Evolutionary conservation across 2,329 filamentous ascomycete genomes (phyloP), one percentile per base, ranked within the genome.

Genomic region (Ophiostoma piceae): DNA sequence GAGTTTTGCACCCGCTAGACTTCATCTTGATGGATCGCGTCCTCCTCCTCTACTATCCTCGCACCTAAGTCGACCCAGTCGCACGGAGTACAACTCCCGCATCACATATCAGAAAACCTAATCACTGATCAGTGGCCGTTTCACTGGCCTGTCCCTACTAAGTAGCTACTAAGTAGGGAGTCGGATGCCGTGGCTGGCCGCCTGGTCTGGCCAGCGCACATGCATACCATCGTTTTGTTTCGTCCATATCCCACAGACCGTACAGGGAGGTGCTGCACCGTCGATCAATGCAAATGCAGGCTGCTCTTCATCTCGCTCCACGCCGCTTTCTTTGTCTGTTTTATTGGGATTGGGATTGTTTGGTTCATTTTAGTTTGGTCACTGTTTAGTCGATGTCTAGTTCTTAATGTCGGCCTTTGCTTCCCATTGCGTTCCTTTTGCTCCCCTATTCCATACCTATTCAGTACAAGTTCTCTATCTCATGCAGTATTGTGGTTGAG

Each of bases 201-300:
- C 39, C 11, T 41, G 39, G 39, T 51, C 47, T 51, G 47, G 47
- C 47, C 47, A 41, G 39, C 11, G 39, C 39, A 51, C 47, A 51
- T 26, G 51, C 51, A 22, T 57, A 26, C 51, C 51, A 12, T 57
- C 37, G 39, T 14, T 41, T 12, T 41, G 29, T 41, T 65, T 60
- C 26, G 65, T 69, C 39, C 60, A 32, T 62, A 62, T 62, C 57
- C 26, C 57, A 62, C 51, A 57, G 51, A 57, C 51, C 51, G n/a
- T 14, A 57, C 51, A 57, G n/a, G 51, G n/a, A 57, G 62, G 65
- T 69, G 41, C 62, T 69, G 68, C 68, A 66, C 2, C 65, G 68
- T 47, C 68, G 68, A 66, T 69, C 68, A 41, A 32, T 62, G 51
- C 51, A 29, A 22, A 22, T 57, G 57, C 26, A 32, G 51, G 51